A percentile compares a stretch with the other conserved stretches of the same genome.
Evolutionary conservation across 192 early-diverging fungal species (phyloP).

Genomic region (Chytriomyces sp.): DNA sequence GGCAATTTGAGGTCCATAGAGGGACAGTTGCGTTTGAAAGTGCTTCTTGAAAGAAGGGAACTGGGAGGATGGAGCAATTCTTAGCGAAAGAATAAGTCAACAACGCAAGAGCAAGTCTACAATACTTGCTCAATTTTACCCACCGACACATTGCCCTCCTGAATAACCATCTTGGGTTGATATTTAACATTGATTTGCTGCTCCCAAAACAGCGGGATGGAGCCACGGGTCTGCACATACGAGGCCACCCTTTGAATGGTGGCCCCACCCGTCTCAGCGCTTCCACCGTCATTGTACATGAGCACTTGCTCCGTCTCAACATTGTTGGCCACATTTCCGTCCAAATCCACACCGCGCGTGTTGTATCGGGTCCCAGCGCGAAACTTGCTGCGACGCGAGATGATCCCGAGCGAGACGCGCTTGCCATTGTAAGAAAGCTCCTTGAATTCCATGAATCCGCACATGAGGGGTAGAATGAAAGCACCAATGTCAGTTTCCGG

Average conservation of each 20-base stretch:
- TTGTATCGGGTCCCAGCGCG: slow-evolving; percentile 83
- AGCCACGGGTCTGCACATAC: slow-evolving; percentile 94
- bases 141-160: slow-evolving; percentile 69
- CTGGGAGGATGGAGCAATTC: slow-evolving; percentile 46
- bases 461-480: slow-evolving; percentile 89
- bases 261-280: background rate
- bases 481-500: slow-evolving; percentile 54
- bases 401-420: slow-evolving; percentile 46
- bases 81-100: background rate
- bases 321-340: slow-evolving; percentile 94
- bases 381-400: slow-evolving; percentile 56
- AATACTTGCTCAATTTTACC: too few species aligned
- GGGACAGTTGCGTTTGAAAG: slow-evolving; percentile 67
- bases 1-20: slow-evolving; percentile 82
- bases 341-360: slow-evolving; percentile 86
- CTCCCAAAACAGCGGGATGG: slow-evolving; percentile 90
- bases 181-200: slow-evolving; percentile 92
- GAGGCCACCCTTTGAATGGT: slow-evolving; percentile 42
- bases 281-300: slow-evolving; percentile 60
- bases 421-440: slow-evolving; percentile 49
- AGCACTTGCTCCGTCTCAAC: slow-evolving; percentile 96
- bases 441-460: slow-evolving; percentile 82
- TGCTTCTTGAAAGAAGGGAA: slow-evolving; percentile 68
- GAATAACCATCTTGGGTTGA: slow-evolving; percentile 81
- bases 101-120: background rate